A percentile compares a stretch with the other conserved stretches of the same genome.
These are phyloP conservation scores for Cystofilobasidium ferigula DNA, from an alignment of 768 basidiomycete species.

Conservation along the genomic window DNA sequence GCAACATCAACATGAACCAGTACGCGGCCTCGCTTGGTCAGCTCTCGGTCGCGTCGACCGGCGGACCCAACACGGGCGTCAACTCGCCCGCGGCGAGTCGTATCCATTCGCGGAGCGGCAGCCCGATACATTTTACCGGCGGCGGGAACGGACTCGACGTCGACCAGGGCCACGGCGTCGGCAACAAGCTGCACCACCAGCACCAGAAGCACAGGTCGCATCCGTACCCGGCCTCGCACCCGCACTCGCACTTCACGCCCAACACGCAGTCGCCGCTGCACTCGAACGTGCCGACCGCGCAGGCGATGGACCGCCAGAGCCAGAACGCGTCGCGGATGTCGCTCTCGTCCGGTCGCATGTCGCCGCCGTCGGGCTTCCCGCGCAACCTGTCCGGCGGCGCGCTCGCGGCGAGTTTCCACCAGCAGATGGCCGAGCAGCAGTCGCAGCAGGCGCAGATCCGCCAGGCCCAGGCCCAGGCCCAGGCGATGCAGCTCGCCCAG, in stretches of 20 bases:
- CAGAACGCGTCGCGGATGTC: background rate
- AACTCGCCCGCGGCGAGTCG: constrained; percentile 21
- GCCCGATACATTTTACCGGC: constrained; percentile 22
- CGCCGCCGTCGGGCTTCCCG: constrained; percentile 9
- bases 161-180: constrained; percentile 26
- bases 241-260: constrained; percentile 27
- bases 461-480: background rate
- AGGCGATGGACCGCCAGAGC: background rate
- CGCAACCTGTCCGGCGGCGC: background rate
- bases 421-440: constrained; percentile 23
- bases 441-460: constrained; percentile 11
- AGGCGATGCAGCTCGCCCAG: constrained; percentile 1
- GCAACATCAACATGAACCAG: constrained; percentile 1
- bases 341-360: constrained; percentile 18
- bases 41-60: constrained; percentile 13
- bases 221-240: constrained; percentile 30
- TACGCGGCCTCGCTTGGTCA: constrained; percentile 10
- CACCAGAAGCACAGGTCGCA: constrained; percentile 25
- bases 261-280: constrained; percentile 10
- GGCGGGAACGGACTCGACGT: too few relatives aligned
- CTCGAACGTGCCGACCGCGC: background rate
- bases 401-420: constrained; percentile 17
- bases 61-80: constrained; percentile 7
- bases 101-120: constrained; percentile 16
- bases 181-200: constrained; percentile 23